Base-by-base conservation (phyloP, 495 filamentous ascomycete species). In the Penicillium canescens region DNA sequence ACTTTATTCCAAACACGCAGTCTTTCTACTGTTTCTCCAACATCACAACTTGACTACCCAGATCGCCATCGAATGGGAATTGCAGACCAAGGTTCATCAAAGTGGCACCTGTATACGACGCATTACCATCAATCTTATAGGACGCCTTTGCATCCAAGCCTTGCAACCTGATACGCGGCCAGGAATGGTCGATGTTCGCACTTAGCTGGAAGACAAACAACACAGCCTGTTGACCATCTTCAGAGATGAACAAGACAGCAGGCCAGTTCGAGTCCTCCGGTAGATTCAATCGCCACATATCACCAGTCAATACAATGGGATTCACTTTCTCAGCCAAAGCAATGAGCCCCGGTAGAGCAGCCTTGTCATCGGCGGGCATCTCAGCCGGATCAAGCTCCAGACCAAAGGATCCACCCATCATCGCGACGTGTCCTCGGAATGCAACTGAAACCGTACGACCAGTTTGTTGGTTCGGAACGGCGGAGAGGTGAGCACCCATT, bases 351-450 rank as follows among this genome's bases (percentile, higher is more conserved):
- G 79, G 79, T 0, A 83, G 62, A 37, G 67, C 67, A 10, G 69
- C 74, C 42, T 63, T 67, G 7, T 82, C 79, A 2, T 75, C 73
- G 3, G 65, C 65, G 0, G 61, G 57, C 8, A 79, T 66, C 2
- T 67, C 67, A 2, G 63, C 69, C 5, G 79, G 79, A 45, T 82
- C 67, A 10, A 82, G 69, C 41, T 83, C 79, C 13, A 83, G 65
- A 2, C 81, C 80, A 40, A 80, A 83, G 1, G 78, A 81, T 1
- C 81, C 80, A 44, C 79, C 80, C 79, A 82, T 82, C 62, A 81
- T 79, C 4, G 81, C 81, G 3, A 82, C 80, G 24, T 81, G 78
- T 1, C 71, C 76, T 28, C 81, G 77, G 69, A 82, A 81, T 10
- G 61, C 54, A 1, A 82, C 61, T 0, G 77, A 73, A 1, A 77